Percentiles rank a stretch among this genome's conserved stretches.
Conservation (phyloP, 208 protist genomes). For the Leishmania tarentolae region DNA sequence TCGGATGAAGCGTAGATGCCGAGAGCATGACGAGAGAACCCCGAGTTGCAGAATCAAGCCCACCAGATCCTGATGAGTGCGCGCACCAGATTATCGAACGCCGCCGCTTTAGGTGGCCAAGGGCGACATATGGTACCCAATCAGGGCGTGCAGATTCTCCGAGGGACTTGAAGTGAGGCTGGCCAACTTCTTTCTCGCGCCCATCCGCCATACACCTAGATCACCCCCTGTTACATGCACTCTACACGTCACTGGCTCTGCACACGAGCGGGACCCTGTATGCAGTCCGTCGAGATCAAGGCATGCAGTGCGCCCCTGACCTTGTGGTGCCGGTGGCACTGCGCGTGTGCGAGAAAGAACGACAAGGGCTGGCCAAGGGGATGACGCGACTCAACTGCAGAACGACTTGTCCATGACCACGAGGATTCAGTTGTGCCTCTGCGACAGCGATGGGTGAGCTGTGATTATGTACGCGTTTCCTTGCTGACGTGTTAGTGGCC, state of each 20-base stretch:
- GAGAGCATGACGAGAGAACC: background rate
- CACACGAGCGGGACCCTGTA: background rate
- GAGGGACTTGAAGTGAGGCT: background rate
- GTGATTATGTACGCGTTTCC: background rate
- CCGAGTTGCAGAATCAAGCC: background rate
- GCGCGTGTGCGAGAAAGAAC: background rate
- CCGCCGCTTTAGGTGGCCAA: background rate
- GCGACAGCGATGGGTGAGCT: background rate
- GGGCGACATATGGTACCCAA: background rate
- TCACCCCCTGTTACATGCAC: background rate
- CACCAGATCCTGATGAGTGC: background rate
- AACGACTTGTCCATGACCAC: background rate
- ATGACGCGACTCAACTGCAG: background rate
- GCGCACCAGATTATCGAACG: background rate
- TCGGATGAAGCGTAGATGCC: background rate
- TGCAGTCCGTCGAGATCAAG: background rate
- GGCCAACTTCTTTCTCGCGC: background rate
- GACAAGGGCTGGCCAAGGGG: background rate
- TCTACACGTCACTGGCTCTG: background rate
- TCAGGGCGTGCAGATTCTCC: background rate
- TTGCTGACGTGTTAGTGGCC: background rate
- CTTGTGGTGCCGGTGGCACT: background rate
- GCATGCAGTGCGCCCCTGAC: background rate
- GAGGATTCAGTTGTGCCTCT: background rate
- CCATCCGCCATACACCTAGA: background rate